A percentile compares a stretch with the other conserved stretches of the same genome.
phyloP scores from a whole-genome alignment of 1,139 yeast species.

The Yamadazyma spencermartinsiae region DNA sequence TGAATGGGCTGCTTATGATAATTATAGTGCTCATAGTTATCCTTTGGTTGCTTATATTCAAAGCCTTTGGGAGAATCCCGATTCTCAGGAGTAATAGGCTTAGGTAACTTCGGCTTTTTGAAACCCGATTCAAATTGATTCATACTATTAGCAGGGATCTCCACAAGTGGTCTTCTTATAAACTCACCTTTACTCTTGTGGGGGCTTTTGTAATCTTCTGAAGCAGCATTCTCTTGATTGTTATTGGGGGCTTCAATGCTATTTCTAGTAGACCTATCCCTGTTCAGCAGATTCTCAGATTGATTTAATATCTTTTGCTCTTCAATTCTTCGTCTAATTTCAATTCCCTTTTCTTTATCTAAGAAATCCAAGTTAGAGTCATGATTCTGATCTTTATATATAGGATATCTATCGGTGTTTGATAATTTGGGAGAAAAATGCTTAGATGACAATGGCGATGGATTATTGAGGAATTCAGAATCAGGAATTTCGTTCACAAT shows the following conservation, averaged over 20 bases:
- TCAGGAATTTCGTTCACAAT: not conserved
- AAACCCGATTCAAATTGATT: constrained; percentile 18
- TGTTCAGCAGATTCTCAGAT: constrained; percentile 4
- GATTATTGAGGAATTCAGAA: not conserved
- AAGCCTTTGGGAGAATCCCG: not conserved
- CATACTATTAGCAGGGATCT: constrained; percentile 18
- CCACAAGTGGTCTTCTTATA: constrained; percentile 16
- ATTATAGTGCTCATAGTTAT: not conserved
- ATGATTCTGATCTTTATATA: not conserved
- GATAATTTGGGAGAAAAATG: constrained; percentile 1
- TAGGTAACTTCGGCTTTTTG: constrained; percentile 27
- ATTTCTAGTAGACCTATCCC: constrained; percentile 4
- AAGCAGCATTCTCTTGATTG: not conserved
- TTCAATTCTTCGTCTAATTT: constrained; percentile 28
- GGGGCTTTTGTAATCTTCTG: constrained; percentile 1
- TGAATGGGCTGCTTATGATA: not conserved
- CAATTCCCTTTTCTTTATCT: constrained; percentile 24
- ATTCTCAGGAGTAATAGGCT: constrained; percentile 1
- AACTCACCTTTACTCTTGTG: not conserved
- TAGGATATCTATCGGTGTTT: not conserved
- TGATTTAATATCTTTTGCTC: constrained; percentile 25
- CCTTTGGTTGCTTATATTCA: not conserved
- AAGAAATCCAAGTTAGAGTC: constrained; percentile 10
- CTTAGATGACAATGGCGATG: not conserved
- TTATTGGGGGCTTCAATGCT: not conserved